phyloP scores from a whole-genome alignment of 192 early-diverging fungal species.

The Entomortierella beljakovae region DNA sequence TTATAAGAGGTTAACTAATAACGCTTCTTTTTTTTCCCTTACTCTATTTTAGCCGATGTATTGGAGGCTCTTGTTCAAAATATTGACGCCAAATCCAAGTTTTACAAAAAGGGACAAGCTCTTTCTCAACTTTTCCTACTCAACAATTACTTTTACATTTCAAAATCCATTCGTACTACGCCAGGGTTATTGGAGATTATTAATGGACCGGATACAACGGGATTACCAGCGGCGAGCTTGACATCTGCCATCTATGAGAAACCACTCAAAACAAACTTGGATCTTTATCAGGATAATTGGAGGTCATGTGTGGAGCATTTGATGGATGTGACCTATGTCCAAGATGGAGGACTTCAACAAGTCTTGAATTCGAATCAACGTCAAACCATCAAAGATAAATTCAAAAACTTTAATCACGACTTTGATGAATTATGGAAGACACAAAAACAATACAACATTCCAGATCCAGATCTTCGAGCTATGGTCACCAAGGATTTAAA shows the following conservation, averaged over 20 bases:
- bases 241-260: constrained; percentile 33
- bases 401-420: constrained; percentile 88
- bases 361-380: constrained; percentile 74
- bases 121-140: constrained; percentile 78
- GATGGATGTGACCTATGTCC: constrained; percentile 78
- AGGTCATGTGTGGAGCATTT: constrained; percentile 78
- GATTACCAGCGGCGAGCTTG: constrained; percentile 1
- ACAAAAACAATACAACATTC: constrained; percentile 81
- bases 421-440: constrained; percentile 79
- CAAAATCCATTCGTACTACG: constrained; percentile 68
- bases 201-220: constrained; percentile 26
- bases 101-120: constrained; percentile 74
- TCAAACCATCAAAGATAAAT: constrained; percentile 84
- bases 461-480: constrained; percentile 79
- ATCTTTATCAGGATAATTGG: constrained; percentile 75
- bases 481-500: constrained; percentile 79
- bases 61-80: constrained; percentile 67
- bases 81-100: constrained; percentile 75
- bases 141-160: constrained; percentile 86
- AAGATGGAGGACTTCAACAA: constrained; percentile 70
- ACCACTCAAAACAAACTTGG: constrained; percentile 53
- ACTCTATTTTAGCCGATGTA: constrained; percentile 56
- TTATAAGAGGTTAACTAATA: neutral
- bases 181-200: constrained; percentile 37
- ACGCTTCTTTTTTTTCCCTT: neutral